Evolutionary conservation across 192 early-diverging fungal genomes (phyloP).

Genomic region (Entomortierella parvispora): DNA sequence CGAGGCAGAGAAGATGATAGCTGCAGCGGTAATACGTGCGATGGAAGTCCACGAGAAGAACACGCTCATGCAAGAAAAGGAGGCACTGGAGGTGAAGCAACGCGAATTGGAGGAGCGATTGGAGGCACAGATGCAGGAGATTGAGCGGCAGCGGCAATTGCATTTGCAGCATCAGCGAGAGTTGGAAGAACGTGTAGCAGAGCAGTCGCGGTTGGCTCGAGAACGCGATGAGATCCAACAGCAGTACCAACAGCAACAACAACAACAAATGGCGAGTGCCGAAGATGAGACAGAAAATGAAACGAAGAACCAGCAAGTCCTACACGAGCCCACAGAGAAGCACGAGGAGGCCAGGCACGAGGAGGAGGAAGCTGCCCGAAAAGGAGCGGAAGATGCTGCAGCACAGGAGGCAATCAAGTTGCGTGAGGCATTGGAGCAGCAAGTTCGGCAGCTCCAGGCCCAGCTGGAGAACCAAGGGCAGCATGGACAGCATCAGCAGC

Average conservation of each 20-base stretch:
- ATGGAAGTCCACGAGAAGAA: background rate
- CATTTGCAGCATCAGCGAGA: slow-evolving; percentile 1
- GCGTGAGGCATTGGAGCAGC: slow-evolving; percentile 4
- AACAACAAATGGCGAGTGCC: background rate
- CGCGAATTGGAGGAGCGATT: slow-evolving; percentile 10
- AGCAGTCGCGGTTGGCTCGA: background rate
- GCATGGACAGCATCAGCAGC: background rate
- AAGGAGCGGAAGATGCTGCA: background rate
- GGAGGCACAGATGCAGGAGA: background rate
- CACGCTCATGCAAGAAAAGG: slow-evolving; percentile 3
- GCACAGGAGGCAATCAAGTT: background rate
- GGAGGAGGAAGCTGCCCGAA: background rate
- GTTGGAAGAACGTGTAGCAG: no score
- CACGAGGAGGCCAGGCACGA: background rate
- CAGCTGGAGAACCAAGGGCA: slow-evolving; percentile 3
- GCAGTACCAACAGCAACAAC: background rate
- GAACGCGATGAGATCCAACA: background rate
- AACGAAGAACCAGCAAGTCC: background rate
- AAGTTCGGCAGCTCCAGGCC: slow-evolving; percentile 8
- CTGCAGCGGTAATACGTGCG: background rate
- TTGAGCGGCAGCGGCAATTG: background rate
- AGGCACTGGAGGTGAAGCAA: slow-evolving; percentile 11
- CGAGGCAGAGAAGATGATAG: background rate
- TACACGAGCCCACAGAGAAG: background rate
- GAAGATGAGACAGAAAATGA: background rate